Conservation (phyloP, 1,284 basidiomycete genomes). For the Fomitopsis schrenkii region DNA sequence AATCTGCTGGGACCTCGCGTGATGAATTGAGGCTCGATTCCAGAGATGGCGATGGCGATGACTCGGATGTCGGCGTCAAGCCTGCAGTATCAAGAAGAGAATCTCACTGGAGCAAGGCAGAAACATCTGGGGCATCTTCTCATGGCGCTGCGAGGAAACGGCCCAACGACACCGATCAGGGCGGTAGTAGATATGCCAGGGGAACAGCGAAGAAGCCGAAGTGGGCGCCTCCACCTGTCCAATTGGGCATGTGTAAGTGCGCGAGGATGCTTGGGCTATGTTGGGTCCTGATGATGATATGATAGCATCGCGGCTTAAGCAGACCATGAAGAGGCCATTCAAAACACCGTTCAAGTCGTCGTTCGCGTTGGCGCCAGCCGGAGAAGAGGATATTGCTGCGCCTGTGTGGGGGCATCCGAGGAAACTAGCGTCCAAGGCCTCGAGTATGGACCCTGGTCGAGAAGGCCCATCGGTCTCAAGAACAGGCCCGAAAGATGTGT, state of each 20-base stretch:
- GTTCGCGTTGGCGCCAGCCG: background rate
- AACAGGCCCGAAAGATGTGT: background rate
- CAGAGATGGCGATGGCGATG: conserved; percentile 4
- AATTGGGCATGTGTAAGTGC: conserved; percentile 31
- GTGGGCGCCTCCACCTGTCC: background rate
- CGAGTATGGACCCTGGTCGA: background rate
- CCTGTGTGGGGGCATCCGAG: background rate
- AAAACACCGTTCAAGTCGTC: conserved; percentile 29
- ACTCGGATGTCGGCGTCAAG: background rate
- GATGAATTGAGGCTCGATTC: conserved; percentile 3
- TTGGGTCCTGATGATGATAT: conserved; percentile 4
- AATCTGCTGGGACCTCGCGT: background rate
- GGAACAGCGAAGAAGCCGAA: conserved; percentile 4
- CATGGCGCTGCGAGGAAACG: background rate
- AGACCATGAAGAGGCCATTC: conserved; percentile 56
- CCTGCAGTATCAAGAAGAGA: background rate
- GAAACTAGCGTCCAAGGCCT: background rate
- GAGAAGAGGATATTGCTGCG: background rate
- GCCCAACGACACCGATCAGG: background rate
- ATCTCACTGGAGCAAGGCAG: background rate
- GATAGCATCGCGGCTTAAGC: conserved; percentile 37
- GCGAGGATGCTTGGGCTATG: conserved; percentile 22
- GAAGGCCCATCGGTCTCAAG: background rate
- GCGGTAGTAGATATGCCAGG: background rate
- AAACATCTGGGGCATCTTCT: background rate